Percentiles rank a stretch among this genome's conserved stretches.
Conservation (phyloP, 179 eudicot species). For the Silene vulgaris region DNA sequence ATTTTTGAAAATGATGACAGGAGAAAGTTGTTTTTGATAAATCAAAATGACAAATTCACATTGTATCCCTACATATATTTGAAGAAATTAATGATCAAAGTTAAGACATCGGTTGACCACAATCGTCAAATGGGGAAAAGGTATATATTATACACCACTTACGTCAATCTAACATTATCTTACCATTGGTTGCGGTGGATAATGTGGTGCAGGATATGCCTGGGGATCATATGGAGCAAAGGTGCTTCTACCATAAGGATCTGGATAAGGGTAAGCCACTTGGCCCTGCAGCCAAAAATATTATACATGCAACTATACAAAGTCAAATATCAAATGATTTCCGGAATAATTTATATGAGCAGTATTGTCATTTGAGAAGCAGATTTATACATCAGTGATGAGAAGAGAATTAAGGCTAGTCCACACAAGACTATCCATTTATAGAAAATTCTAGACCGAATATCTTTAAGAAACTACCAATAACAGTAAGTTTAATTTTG, state of each 20-base stretch:
- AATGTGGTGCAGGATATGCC: constrained; percentile 57
- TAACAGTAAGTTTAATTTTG: too few species aligned
- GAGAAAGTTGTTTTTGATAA: background rate
- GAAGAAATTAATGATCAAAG: too few species aligned
- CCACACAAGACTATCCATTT: too few species aligned
- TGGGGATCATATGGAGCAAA: constrained; percentile 62
- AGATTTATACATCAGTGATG: background rate
- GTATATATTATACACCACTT: background rate
- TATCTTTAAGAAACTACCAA: too few species aligned
- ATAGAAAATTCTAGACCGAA: too few species aligned
- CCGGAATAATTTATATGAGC: background rate
- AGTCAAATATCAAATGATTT: background rate
- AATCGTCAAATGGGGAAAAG: too few species aligned
- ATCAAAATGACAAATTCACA: too few species aligned
- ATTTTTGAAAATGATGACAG: too few species aligned
- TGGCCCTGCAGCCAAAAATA: constrained; percentile 44
- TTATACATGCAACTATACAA: background rate
- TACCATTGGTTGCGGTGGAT: constrained; percentile 61
- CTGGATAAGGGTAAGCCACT: constrained; percentile 63
- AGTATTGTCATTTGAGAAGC: background rate
- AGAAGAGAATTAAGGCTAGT: too few species aligned
- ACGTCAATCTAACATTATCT: background rate
- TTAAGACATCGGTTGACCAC: too few species aligned
- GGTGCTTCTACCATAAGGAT: constrained; percentile 73
- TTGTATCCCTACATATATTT: too few species aligned